These are phyloP conservation scores for Blepharisma undulans DNA, from an alignment of 169 alveolate genomes.

Conservation along the genomic window DNA sequence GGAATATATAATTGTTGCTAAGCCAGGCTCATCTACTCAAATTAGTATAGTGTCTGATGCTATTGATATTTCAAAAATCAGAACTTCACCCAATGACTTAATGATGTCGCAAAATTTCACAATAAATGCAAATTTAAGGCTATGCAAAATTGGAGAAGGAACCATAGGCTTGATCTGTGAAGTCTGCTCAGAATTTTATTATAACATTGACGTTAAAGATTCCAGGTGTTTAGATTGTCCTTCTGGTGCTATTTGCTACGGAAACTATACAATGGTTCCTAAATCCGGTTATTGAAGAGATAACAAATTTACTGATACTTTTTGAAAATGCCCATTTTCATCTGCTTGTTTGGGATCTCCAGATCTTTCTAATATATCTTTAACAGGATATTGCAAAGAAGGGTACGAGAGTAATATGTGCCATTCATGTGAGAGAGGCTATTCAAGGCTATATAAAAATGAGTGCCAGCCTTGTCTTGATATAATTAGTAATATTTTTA, in stretches of 20 bases:
- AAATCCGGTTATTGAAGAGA: background rate
- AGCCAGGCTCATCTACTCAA: background rate
- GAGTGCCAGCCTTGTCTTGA: background rate
- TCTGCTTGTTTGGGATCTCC: constrained; percentile 29
- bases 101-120: background rate
- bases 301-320: background rate
- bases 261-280: background rate
- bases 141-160: background rate
- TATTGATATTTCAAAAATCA: background rate
- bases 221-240: constrained; percentile 3
- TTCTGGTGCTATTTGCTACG: background rate
- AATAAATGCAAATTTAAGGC: background rate
- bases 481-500: background rate
- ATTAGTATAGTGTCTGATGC: background rate
- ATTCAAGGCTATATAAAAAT: background rate
- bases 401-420: constrained; percentile 25
- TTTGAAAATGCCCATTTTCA: background rate
- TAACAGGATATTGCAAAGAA: background rate
- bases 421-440: background rate
- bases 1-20: background rate
- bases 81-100: no score
- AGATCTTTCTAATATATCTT: background rate
- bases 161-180: background rate
- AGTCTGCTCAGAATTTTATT: background rate
- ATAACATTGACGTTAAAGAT: background rate